phyloP scores from a whole-genome alignment of 352 stramenopile species.

The Globisporangium recalcitrans region DNA sequence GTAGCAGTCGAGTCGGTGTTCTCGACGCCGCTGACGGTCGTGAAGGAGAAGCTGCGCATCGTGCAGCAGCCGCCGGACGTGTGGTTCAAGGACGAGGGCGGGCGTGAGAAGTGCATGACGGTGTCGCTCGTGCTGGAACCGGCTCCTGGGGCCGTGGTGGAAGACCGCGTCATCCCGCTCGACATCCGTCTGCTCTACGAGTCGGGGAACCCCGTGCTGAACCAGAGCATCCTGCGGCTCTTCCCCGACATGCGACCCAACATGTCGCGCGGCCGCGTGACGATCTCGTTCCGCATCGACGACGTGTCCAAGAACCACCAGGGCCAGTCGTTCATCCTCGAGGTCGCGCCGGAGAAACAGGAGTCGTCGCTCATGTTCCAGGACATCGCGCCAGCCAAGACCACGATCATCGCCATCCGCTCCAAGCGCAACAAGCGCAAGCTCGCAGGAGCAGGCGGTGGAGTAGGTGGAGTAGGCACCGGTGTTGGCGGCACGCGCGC shows the following conservation, averaged over 20 bases:
- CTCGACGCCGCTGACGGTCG: constrained; percentile 51
- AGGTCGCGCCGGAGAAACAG: constrained; percentile 85
- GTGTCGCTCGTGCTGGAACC: constrained; percentile 79
- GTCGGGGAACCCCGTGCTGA: constrained; percentile 75
- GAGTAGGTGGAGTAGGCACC: constrained; percentile 6
- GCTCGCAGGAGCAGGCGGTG: constrained; percentile 20
- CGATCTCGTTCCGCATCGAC: constrained; percentile 93
- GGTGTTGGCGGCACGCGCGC: constrained; percentile 20
- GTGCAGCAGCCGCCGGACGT: constrained; percentile 82
- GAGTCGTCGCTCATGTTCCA: constrained; percentile 81
- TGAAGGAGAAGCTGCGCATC: constrained; percentile 77
- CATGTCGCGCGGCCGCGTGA: constrained; percentile 77
- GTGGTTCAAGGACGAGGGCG: constrained; percentile 97
- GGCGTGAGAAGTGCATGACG: constrained; percentile 93
- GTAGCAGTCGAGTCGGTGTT: constrained; percentile 58
- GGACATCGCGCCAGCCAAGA: constrained; percentile 87
- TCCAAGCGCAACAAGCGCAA: constrained; percentile 94
- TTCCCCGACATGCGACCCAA: constrained; percentile 83
- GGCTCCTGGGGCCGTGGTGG: constrained; percentile 52
- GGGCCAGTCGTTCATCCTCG: constrained; percentile 90
- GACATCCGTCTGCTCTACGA: constrained; percentile 81
- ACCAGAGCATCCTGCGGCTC: constrained; percentile 89
- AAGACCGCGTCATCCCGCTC: constrained; percentile 69
- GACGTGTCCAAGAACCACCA: constrained; percentile 98
- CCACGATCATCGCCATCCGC: constrained; percentile 87